These are phyloP conservation scores for Asterophora lycoperdoides DNA, from an alignment of 768 basidiomycete genomes.

Conservation along the genomic window DNA sequence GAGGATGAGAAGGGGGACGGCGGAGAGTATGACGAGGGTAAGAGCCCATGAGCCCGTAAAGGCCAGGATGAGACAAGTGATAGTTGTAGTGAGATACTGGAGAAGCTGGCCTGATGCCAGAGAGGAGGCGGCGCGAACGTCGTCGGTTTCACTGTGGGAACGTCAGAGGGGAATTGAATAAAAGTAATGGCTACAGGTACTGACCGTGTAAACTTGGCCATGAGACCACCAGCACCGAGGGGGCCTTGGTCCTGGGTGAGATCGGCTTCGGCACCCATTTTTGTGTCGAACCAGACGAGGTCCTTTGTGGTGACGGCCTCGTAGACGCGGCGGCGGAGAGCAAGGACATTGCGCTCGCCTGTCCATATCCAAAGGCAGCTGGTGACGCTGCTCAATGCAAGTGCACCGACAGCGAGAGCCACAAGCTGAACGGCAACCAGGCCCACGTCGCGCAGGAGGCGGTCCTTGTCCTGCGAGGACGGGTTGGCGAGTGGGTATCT, in stretches of 20 bases:
- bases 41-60: constrained; percentile 77
- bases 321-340: constrained; percentile 67
- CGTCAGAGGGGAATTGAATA: background rate
- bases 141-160: constrained; percentile 80
- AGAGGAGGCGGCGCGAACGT: constrained; percentile 82
- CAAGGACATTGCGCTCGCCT: constrained; percentile 74
- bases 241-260: constrained; percentile 41
- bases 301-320: constrained; percentile 59
- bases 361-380: constrained; percentile 83
- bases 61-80: constrained; percentile 79
- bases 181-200: constrained; percentile 8
- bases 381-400: constrained; percentile 71
- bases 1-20: constrained; percentile 77
- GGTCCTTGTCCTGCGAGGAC: constrained; percentile 38
- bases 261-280: constrained; percentile 56
- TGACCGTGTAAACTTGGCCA: constrained; percentile 88
- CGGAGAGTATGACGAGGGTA: constrained; percentile 87
- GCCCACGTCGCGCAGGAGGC: constrained; percentile 54
- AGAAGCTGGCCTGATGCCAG: constrained; percentile 73
- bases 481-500: constrained; percentile 40
- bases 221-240: constrained; percentile 82
- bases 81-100: constrained; percentile 75
- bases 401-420: constrained; percentile 58
- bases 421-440: constrained; percentile 62
- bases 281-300: constrained; percentile 89